Conservation (phyloP, 2,329 filamentous ascomycete genomes). For the Colletotrichum liriopes region DNA sequence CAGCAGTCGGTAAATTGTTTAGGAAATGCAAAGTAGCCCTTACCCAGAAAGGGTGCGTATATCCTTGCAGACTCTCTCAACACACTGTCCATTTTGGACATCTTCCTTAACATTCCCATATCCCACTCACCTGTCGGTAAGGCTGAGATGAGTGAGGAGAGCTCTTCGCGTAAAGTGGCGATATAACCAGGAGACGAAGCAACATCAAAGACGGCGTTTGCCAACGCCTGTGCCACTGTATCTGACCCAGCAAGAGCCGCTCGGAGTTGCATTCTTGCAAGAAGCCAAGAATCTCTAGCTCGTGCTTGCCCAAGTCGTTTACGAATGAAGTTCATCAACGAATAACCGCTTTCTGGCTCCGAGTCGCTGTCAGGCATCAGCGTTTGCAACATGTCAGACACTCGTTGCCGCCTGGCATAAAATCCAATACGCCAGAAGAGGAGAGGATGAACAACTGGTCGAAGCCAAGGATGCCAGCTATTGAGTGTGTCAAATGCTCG, state of each 20-base stretch:
- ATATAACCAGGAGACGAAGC: neutral
- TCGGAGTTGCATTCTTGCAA: constrained; percentile 11
- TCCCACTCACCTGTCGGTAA: neutral
- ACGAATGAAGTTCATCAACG: constrained; percentile 3
- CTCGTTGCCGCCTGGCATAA: neutral
- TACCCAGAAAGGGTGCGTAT: constrained; percentile 14
- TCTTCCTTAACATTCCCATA: constrained; percentile 18
- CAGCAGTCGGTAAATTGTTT: fast-evolving
- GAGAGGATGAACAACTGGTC: constrained; percentile 25
- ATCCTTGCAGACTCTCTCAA: constrained; percentile 18
- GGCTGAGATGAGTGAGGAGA: neutral
- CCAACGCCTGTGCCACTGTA: constrained; percentile 20
- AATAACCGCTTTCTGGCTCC: neutral
- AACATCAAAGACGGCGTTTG: constrained; percentile 25
- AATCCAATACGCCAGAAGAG: constrained; percentile 16
- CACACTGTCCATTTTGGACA: constrained; percentile 27
- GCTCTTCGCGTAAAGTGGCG: neutral
- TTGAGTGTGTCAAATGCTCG: constrained; percentile 20
- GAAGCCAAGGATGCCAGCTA: constrained; percentile 24
- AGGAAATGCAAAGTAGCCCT: neutral
- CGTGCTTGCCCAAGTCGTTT: neutral
- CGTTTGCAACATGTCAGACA: neutral
- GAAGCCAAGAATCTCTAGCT: neutral
- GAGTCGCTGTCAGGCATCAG: neutral
- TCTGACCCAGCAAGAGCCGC: constrained; percentile 21